phyloP scores from a whole-genome alignment of 2,329 filamentous ascomycete genomes.

The Aspergillaceae sp. region DNA sequence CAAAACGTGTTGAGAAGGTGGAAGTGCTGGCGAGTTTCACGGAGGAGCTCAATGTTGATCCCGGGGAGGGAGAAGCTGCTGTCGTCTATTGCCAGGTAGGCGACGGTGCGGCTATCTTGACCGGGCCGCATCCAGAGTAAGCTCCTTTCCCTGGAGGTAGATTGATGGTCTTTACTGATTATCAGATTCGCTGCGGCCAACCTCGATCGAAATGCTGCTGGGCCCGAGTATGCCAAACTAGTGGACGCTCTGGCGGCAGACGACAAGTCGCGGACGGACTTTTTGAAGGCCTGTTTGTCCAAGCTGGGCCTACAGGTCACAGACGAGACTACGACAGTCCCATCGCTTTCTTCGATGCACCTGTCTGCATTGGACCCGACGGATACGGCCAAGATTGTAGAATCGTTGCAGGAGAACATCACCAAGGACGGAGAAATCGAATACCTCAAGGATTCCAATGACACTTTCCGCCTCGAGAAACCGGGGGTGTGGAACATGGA shows the following conservation, averaged over 20 bases:
- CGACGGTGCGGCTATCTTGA: constrained; percentile 68
- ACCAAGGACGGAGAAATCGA: constrained; percentile 57
- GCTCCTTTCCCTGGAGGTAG: constrained; percentile 17
- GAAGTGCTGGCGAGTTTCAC: constrained; percentile 76
- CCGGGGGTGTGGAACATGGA: constrained; percentile 53
- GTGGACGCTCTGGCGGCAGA: constrained; percentile 59
- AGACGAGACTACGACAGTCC: constrained; percentile 59
- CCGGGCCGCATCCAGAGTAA: constrained; percentile 87
- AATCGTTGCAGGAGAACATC: constrained; percentile 57
- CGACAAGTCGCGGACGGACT: constrained; percentile 61
- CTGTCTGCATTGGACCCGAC: constrained; percentile 60
- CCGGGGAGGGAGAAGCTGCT: constrained; percentile 65
- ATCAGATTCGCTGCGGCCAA: constrained; percentile 73
- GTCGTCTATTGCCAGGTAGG: constrained; percentile 77
- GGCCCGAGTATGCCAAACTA: constrained; percentile 62
- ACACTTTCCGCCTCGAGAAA: constrained; percentile 71
- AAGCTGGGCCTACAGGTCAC: constrained; percentile 78
- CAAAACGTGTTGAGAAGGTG: constrained; percentile 54
- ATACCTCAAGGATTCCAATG: constrained; percentile 69
- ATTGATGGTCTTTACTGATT: constrained; percentile 14
- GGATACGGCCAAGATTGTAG: constrained; percentile 60
- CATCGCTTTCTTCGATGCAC: constrained; percentile 73
- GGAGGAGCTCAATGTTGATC: constrained; percentile 65
- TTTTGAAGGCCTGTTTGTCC: constrained; percentile 67
- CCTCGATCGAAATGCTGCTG: constrained; percentile 57